phyloP scores from a whole-genome alignment of 805 yeast species.

The Candida maesae region DNA sequence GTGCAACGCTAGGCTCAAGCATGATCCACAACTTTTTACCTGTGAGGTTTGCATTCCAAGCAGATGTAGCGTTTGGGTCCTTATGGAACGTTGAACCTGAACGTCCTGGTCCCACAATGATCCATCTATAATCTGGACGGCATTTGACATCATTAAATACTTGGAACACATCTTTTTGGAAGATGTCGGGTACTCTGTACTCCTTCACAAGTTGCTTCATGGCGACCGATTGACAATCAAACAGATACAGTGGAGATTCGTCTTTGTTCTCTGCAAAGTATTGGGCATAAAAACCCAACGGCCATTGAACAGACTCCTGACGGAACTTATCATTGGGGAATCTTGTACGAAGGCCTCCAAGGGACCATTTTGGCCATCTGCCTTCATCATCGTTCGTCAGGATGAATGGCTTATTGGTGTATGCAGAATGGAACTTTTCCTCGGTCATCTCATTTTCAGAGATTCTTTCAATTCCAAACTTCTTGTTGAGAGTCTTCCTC shows the following conservation, averaged over 20 bases:
- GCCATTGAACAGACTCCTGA: conserved; percentile 86
- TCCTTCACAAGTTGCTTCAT: conserved; percentile 52
- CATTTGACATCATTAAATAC: conserved; percentile 43
- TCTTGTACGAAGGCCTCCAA: conserved; percentile 42
- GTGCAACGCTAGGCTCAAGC: conserved; percentile 72
- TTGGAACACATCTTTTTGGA: conserved; percentile 58
- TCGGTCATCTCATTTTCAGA: conserved; percentile 40
- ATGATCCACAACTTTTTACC: conserved; percentile 86
- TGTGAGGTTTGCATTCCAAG: conserved; percentile 78
- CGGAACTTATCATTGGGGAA: conserved; percentile 65
- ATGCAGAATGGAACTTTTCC: conserved; percentile 42
- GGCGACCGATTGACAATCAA: conserved; percentile 77
- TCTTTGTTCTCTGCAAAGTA: conserved; percentile 63
- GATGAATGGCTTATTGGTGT: conserved; percentile 63
- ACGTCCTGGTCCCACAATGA: conserved; percentile 76
- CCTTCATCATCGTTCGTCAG: conserved; percentile 30
- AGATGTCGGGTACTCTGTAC: conserved; percentile 50
- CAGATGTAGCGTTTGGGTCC: conserved; percentile 87
- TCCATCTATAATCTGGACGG: conserved; percentile 92
- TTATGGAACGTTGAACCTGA: conserved; percentile 91
- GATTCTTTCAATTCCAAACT: conserved; percentile 47
- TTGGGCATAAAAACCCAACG: conserved; percentile 52
- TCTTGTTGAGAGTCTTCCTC: conserved; percentile 22
- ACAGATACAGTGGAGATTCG: conserved; percentile 81
- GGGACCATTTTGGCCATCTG: conserved; percentile 68